These are phyloP conservation scores for Solanum bulbocastanum DNA, from an alignment of 257 asterid species.

Conservation along the genomic window DNA sequence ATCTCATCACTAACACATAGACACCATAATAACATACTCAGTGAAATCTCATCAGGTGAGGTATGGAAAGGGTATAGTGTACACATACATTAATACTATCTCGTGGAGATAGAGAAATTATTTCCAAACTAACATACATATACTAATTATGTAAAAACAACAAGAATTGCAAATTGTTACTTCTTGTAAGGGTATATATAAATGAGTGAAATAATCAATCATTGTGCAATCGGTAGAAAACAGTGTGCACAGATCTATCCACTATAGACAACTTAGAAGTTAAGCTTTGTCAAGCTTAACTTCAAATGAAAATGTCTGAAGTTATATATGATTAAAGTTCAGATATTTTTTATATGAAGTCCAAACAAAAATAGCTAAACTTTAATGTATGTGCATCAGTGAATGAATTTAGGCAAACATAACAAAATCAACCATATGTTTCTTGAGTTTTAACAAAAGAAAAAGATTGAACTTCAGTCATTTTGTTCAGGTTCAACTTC, in stretches of 20 bases:
- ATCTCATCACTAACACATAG: background rate
- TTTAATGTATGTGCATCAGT: background rate
- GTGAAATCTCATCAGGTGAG: no score
- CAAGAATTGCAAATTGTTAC: background rate
- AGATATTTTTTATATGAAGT: background rate
- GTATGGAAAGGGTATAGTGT: no score
- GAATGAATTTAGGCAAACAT: background rate
- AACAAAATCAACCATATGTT: background rate
- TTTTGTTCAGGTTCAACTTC: background rate
- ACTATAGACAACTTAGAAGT: background rate
- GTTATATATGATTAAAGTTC: background rate
- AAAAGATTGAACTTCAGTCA: background rate
- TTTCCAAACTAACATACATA: background rate
- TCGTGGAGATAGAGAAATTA: background rate
- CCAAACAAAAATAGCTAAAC: background rate
- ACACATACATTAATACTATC: background rate
- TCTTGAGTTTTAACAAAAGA: background rate
- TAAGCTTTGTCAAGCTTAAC: background rate
- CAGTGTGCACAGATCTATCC: background rate
- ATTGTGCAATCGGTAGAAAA: no score
- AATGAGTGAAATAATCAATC: background rate
- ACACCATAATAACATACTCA: background rate
- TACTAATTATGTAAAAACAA: background rate
- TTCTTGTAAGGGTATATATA: background rate
- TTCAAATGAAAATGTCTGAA: background rate